Evolutionary conservation across 1,284 basidiomycete genomes (phyloP).

Genomic region (Mycena sp.): DNA sequence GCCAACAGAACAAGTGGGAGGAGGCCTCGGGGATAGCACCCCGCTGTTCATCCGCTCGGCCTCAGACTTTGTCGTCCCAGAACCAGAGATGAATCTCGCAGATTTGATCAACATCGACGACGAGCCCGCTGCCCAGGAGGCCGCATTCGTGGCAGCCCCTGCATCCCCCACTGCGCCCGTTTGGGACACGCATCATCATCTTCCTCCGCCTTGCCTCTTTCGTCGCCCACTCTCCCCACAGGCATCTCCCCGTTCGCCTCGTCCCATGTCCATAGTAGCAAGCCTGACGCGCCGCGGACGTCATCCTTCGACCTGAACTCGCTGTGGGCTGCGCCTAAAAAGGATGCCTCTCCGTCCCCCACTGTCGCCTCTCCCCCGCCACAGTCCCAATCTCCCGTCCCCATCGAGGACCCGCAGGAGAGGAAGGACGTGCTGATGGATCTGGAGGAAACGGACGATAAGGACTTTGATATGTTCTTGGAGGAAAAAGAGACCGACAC

Average conservation of each 20-base stretch:
- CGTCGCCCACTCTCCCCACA: constrained; percentile 18
- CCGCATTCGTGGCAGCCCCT: constrained; percentile 21
- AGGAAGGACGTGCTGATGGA: constrained; percentile 55
- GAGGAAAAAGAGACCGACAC: constrained; percentile 61
- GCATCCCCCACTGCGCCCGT: constrained; percentile 13
- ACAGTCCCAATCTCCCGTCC: constrained; percentile 33
- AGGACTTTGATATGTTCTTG: constrained; percentile 86
- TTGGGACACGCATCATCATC: constrained; percentile 33
- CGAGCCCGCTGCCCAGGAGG: constrained; percentile 62
- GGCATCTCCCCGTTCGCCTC: constrained; percentile 64
- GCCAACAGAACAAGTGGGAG: constrained; percentile 10
- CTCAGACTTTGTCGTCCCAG: too few species aligned
- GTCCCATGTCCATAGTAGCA: too few species aligned
- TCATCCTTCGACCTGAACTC: constrained; percentile 75
- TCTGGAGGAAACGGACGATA: constrained; percentile 66
- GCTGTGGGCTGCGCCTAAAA: constrained; percentile 67
- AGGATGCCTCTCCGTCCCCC: constrained; percentile 35
- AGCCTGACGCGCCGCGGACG: constrained; percentile 52
- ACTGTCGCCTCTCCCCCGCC: constrained; percentile 32
- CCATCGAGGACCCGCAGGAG: constrained; percentile 40
- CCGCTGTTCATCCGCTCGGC: too few species aligned
- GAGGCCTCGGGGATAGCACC: neutral
- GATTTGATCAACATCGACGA: constrained; percentile 85
- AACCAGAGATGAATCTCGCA: constrained; percentile 75
- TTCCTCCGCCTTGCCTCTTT: constrained; percentile 13